Evolutionary conservation across 176 grass and related monocot genomes (phyloP).

Genomic region (Juncus effusus): DNA sequence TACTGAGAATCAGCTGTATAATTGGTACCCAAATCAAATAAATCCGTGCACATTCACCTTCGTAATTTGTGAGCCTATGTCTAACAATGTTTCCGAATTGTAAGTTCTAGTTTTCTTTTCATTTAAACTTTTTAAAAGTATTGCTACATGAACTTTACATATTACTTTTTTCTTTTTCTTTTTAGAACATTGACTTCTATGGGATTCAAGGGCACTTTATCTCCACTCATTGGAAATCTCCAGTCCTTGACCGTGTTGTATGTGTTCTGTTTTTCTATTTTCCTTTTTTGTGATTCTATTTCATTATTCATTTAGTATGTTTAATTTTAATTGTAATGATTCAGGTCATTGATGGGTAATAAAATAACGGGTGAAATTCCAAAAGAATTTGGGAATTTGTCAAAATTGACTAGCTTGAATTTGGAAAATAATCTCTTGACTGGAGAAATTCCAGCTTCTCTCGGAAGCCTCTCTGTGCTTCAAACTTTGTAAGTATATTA

Average conservation of each 20-base stretch:
- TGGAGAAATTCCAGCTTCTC: slow-evolving; percentile 34
- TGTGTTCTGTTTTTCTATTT: slow-evolving; percentile 5
- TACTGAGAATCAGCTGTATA: background rate
- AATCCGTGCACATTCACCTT: background rate
- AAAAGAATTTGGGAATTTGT: slow-evolving; percentile 32
- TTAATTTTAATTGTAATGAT: background rate
- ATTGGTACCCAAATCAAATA: background rate
- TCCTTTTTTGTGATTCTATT: background rate
- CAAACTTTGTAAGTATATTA: slow-evolving; percentile 23
- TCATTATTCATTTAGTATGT: background rate
- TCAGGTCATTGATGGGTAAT: slow-evolving; percentile 29
- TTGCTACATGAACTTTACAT: background rate
- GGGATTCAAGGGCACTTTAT: slow-evolving; percentile 46
- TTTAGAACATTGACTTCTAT: slow-evolving; percentile 9
- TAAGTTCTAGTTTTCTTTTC: background rate
- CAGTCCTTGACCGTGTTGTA: slow-evolving; percentile 34
- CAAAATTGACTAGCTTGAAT: slow-evolving; percentile 20
- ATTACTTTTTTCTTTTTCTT: slow-evolving; percentile 8
- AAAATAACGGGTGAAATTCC: slow-evolving; percentile 35
- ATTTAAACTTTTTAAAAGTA: background rate
- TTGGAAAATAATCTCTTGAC: slow-evolving; percentile 34
- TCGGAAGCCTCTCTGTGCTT: slow-evolving; percentile 34
- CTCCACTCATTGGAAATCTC: slow-evolving; percentile 42
- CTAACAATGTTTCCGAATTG: background rate
- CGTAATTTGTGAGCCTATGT: slow-evolving; percentile 6